Conservation (phyloP, 495 filamentous ascomycete genomes). For the Podospora didyma region DNA sequence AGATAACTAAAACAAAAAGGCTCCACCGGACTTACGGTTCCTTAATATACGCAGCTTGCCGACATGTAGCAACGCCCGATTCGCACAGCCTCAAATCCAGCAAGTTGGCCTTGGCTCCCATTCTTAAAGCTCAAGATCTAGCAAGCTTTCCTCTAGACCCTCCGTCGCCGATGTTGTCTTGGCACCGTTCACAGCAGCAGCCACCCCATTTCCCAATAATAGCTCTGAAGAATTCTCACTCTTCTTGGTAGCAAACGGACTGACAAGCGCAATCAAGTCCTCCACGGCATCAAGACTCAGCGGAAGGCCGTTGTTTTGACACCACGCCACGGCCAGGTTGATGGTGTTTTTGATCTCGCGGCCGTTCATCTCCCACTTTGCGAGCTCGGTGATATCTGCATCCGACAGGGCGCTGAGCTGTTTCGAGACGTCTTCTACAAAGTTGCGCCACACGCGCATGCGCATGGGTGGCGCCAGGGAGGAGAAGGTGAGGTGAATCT, state of each 20-base stretch:
- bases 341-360: conserved; percentile 32
- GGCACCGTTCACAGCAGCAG: not conserved
- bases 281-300: not conserved
- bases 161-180: not conserved
- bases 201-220: not conserved
- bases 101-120: too few species aligned
- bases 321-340: conserved; percentile 20
- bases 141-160: not conserved
- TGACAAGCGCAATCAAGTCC: not conserved
- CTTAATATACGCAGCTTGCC: too few species aligned
- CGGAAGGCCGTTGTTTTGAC: conserved; percentile 2
- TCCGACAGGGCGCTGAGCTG: conserved; percentile 5
- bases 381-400: conserved; percentile 14
- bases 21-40: too few species aligned
- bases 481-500: conserved; percentile 22
- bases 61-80: too few species aligned
- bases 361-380: conserved; percentile 24
- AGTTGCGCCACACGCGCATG: conserved; percentile 23
- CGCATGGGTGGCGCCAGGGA: conserved; percentile 12
- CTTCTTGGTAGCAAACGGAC: not conserved
- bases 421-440: conserved; percentile 18
- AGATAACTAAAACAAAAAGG: too few species aligned
- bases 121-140: not conserved
- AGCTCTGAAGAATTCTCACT: not conserved
- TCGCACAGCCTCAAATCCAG: too few species aligned